Conservation (phyloP, 805 yeast genomes). For the Diddensiella santjacobensis region DNA sequence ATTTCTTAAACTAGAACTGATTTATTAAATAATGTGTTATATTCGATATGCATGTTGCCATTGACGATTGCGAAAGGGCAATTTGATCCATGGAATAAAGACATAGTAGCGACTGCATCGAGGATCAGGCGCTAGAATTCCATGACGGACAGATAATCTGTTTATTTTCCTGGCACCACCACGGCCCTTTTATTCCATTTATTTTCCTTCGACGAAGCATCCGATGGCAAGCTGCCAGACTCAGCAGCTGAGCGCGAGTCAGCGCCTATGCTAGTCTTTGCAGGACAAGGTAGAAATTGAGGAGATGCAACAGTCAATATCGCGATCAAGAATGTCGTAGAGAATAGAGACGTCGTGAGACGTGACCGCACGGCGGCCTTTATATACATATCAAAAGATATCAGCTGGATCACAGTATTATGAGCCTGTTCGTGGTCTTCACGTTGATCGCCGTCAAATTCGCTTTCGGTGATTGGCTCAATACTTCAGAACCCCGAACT, state of each 20-base stretch:
- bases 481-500: neutral
- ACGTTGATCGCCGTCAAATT: conserved; percentile 1
- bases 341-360: conserved; percentile 62
- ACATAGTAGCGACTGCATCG: too few relatives aligned
- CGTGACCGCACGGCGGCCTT: conserved; percentile 54
- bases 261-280: conserved; percentile 11
- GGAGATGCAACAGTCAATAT: conserved; percentile 57
- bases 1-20: neutral
- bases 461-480: conserved; percentile 7
- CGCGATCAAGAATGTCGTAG: conserved; percentile 72
- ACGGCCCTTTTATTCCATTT: neutral
- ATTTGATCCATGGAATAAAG: too few relatives aligned
- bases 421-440: neutral
- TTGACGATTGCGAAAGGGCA: too few relatives aligned
- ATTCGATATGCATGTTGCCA: too few relatives aligned
- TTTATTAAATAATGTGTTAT: conserved; percentile 1
- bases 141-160: too few relatives aligned
- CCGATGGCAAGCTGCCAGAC: neutral
- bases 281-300: conserved; percentile 36
- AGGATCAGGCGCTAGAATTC: too few relatives aligned
- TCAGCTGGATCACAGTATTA: neutral
- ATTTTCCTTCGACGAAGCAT: neutral
- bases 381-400: conserved; percentile 26
- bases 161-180: neutral
- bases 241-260: neutral